Conservation (phyloP, 1,284 basidiomycete species). For the Hemileia vastatrix region DNA sequence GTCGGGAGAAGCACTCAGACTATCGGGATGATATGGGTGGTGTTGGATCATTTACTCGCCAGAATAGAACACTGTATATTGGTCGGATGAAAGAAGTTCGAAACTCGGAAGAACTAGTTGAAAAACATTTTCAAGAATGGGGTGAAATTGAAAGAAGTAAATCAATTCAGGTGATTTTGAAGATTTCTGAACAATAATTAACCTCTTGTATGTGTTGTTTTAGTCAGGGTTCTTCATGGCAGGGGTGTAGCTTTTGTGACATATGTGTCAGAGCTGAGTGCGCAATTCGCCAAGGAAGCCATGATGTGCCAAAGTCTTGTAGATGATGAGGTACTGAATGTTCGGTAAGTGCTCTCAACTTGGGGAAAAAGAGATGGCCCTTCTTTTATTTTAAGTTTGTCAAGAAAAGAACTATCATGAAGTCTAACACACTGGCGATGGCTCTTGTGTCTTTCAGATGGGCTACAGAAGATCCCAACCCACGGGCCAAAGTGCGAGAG, state of each 20-base stretch:
- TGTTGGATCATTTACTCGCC: slow-evolving; percentile 85
- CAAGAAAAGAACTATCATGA: no score
- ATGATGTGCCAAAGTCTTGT: slow-evolving; percentile 98
- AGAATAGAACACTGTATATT: slow-evolving; percentile 90
- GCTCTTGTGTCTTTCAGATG: no score
- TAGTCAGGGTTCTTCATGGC: slow-evolving; percentile 82
- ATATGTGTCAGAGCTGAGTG: slow-evolving; percentile 72
- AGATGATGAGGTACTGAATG: slow-evolving; percentile 94
- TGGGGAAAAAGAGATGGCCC: no score
- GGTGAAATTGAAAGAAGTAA: slow-evolving; percentile 85
- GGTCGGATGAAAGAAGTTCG: slow-evolving; percentile 87
- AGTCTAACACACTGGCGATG: no score
- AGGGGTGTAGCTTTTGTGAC: slow-evolving; percentile 96
- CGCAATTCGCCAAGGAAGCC: slow-evolving; percentile 95
- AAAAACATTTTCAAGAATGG: slow-evolving; percentile 90
- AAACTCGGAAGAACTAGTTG: slow-evolving; percentile 76
- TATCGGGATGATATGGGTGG: slow-evolving; percentile 99
- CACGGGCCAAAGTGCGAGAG: slow-evolving; percentile 71
- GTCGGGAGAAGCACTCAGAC: slow-evolving; percentile 89
- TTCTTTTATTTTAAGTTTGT: no score
- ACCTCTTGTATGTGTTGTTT: slow-evolving; percentile 8
- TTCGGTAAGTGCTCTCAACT: slow-evolving; percentile 55
- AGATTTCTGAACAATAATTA: slow-evolving; percentile 8
- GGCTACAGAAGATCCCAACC: slow-evolving; percentile 95
- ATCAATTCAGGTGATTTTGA: slow-evolving; percentile 35